Evolutionary conservation across 805 yeast species (phyloP).

Genomic region (Kazachstania bromeliacearum): DNA sequence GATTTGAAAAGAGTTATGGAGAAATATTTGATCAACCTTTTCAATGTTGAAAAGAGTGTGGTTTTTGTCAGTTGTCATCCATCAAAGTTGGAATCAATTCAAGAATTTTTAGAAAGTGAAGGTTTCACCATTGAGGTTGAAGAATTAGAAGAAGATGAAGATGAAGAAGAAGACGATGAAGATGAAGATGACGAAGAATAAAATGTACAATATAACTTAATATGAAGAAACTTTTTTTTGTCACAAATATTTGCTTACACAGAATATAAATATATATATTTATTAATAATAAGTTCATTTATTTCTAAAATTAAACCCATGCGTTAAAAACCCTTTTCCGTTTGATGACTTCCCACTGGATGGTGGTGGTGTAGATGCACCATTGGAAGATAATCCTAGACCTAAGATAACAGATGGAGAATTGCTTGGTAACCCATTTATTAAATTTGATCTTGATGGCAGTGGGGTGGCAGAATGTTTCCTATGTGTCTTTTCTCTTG

Average conservation of each 20-base stretch:
- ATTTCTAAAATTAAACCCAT: conserved; percentile 5
- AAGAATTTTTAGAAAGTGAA: conserved; percentile 35
- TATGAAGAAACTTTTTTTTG: not conserved
- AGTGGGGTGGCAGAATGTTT: conserved; percentile 17
- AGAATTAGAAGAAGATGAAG: conserved; percentile 36
- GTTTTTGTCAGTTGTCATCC: conserved; percentile 72
- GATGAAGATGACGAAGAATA: conserved; percentile 4
- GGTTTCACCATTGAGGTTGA: conserved; percentile 60
- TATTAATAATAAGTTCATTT: conserved; percentile 2
- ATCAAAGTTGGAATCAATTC: conserved; percentile 41
- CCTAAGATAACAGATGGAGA: conserved; percentile 9
- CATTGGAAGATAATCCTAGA: conserved; percentile 7
- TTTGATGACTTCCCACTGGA: too few relatives aligned
- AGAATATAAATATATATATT: conserved; percentile 1
- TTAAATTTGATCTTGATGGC: conserved; percentile 24
- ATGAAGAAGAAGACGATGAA: conserved; percentile 23
- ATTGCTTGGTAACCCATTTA: conserved; percentile 30
- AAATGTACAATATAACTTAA: not conserved
- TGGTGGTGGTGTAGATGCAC: conserved; percentile 1
- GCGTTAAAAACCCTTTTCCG: not conserved
- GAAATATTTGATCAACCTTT: conserved; percentile 56
- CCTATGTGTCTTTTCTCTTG: conserved; percentile 8
- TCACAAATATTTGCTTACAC: not conserved
- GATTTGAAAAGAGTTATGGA: conserved; percentile 34
- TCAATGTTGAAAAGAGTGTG: conserved; percentile 44